A percentile compares a stretch with the other conserved stretches of the same genome.
Evolutionary conservation across 2,329 filamentous ascomycete genomes (phyloP).

Genomic region (Nothomitra cinnamomea): DNA sequence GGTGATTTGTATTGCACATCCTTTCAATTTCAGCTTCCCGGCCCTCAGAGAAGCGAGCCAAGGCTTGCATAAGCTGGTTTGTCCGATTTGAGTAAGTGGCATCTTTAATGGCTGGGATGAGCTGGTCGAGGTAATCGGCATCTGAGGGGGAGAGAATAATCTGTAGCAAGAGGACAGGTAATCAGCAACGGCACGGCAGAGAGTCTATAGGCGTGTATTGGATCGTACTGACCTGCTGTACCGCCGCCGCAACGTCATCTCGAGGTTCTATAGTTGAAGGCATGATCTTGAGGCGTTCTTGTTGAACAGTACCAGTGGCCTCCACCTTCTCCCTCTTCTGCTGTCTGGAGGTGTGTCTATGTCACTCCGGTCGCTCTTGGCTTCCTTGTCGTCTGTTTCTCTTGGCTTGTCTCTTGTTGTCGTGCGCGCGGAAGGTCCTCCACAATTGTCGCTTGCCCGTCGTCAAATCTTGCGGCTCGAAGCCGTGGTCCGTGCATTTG

Average conservation of each 20-base stretch:
- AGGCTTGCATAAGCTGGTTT: conserved; percentile 55
- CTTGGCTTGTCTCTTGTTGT: no score
- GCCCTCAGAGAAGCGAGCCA: conserved; percentile 68
- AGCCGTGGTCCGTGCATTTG: no score
- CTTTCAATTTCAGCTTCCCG: conserved; percentile 84
- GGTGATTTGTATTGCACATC: conserved; percentile 89
- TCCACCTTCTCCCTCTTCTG: no score
- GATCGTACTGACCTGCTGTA: conserved; percentile 12
- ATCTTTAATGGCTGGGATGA: conserved; percentile 89
- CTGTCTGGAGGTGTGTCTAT: no score
- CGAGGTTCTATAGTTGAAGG: conserved; percentile 14
- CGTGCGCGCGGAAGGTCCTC: no score
- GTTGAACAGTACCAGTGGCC: neutral
- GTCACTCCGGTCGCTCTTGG: no score
- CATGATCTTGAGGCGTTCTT: neutral
- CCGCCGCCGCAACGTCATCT: conserved; percentile 20
- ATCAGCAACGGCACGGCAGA: neutral
- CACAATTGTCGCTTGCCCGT: no score
- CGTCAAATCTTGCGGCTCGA: no score
- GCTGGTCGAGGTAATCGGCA: conserved; percentile 83
- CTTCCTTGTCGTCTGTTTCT: no score
- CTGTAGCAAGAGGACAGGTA: conserved; percentile 27
- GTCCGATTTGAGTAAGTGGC: conserved; percentile 60
- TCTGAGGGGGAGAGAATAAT: conserved; percentile 87
- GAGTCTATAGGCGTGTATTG: conserved; percentile 7